Evolutionary conservation across 78 protist genomes (phyloP).

Genomic region (Diacronema lutheri): DNA sequence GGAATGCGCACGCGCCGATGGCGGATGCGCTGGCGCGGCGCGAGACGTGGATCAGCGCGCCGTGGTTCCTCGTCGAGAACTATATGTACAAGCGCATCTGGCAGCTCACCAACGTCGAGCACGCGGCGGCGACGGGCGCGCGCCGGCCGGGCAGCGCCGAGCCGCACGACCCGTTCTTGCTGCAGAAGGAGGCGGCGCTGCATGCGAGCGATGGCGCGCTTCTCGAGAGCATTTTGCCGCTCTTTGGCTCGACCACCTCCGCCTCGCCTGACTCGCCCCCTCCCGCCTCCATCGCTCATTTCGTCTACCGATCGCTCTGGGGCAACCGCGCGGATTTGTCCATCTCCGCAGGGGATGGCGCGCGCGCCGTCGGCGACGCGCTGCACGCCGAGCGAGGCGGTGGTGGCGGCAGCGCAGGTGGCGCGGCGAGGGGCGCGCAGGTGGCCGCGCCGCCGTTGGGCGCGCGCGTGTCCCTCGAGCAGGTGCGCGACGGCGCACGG

Average conservation of each 20-base stretch:
- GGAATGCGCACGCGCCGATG: not conserved
- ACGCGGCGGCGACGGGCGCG: not conserved
- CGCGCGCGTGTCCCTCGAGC: too few species aligned
- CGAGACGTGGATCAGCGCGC: not conserved
- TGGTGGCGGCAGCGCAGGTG: not conserved
- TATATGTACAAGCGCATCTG: not conserved
- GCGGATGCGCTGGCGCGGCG: not conserved
- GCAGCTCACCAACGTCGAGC: not conserved
- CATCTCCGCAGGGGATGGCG: not conserved
- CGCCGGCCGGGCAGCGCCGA: too few species aligned
- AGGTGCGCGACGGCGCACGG: not conserved
- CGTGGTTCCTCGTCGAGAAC: slow-evolving; percentile 4
- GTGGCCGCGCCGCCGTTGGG: too few species aligned
- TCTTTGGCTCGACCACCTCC: not conserved
- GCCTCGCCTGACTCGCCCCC: too few species aligned
- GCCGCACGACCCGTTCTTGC: not conserved
- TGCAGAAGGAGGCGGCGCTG: not conserved
- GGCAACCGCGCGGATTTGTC: slow-evolving; percentile 1
- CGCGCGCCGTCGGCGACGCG: not conserved
- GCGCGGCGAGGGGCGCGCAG: not conserved
- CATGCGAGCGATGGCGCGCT: not conserved
- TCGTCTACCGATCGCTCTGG: not conserved
- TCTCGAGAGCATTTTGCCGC: not conserved
- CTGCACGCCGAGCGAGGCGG: not conserved
- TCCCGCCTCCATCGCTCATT: too few species aligned